phyloP scores from a whole-genome alignment of 2,329 filamentous ascomycete species.

The Torrubiella hemipterigena region DNA sequence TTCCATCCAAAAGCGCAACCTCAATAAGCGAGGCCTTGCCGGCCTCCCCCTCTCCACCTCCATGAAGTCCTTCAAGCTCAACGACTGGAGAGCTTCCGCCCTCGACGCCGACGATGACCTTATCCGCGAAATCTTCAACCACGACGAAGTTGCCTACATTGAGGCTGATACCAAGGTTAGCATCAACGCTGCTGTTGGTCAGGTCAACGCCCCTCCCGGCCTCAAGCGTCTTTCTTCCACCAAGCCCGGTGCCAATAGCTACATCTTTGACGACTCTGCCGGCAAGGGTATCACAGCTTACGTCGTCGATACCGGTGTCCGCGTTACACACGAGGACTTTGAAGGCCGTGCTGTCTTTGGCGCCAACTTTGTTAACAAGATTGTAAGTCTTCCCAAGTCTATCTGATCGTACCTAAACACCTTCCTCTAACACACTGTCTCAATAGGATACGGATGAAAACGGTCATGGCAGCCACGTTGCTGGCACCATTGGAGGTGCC shows the following conservation, averaged over 20 bases:
- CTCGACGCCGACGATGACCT: slow-evolving; percentile 38
- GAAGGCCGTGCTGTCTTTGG: slow-evolving; percentile 33
- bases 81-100: slow-evolving; percentile 39
- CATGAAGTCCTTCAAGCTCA: slow-evolving; percentile 34
- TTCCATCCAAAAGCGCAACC: slow-evolving; percentile 43
- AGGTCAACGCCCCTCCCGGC: slow-evolving; percentile 41
- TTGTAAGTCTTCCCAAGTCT: slow-evolving; percentile 16
- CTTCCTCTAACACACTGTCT: slow-evolving; percentile 1
- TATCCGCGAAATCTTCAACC: slow-evolving; percentile 34
- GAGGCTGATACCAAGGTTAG: slow-evolving; percentile 40
- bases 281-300: slow-evolving; percentile 39
- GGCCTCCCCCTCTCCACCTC: slow-evolving; percentile 35
- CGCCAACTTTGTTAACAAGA: slow-evolving; percentile 31
- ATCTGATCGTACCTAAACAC: not conserved
- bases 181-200: slow-evolving; percentile 29
- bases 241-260: slow-evolving; percentile 18
- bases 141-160: slow-evolving; percentile 37
- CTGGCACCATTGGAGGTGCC: slow-evolving; percentile 41
- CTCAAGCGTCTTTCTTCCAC: slow-evolving; percentile 40
- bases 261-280: slow-evolving; percentile 28
- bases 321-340: slow-evolving; percentile 34
- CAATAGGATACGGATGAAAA: slow-evolving; percentile 32
- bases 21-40: slow-evolving; percentile 35
- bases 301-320: slow-evolving; percentile 48
- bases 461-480: slow-evolving; percentile 45